phyloP scores from a whole-genome alignment of 2,329 filamentous ascomycete genomes.

The Neobulgaria alba region DNA sequence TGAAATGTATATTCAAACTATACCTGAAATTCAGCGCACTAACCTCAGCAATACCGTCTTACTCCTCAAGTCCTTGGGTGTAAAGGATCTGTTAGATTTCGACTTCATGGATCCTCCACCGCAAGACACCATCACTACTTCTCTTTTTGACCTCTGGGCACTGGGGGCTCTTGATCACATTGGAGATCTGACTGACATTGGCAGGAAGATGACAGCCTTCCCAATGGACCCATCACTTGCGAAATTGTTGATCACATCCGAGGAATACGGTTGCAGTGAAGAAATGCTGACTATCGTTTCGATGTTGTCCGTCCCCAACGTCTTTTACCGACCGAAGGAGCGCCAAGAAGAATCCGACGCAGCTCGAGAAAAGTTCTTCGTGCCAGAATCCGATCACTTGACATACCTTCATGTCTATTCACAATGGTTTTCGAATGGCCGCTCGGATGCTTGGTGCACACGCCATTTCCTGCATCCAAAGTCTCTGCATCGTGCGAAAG shows the following conservation, averaged over 20 bases:
- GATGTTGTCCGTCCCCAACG: constrained; percentile 93
- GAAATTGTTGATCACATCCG: constrained; percentile 87
- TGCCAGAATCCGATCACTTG: constrained; percentile 92
- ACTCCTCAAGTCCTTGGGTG: constrained; percentile 86
- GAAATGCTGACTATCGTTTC: constrained; percentile 98
- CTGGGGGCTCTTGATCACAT: constrained; percentile 89
- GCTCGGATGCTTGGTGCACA: constrained; percentile 84
- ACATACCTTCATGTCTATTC: constrained; percentile 93
- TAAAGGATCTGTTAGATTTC: constrained; percentile 90
- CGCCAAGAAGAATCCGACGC: constrained; percentile 93
- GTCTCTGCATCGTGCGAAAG: constrained; percentile 79
- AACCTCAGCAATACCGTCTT: constrained; percentile 94
- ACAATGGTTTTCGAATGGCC: constrained; percentile 88
- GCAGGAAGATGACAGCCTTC: constrained; percentile 90
- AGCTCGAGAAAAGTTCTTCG: constrained; percentile 95
- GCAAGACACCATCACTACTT: constrained; percentile 95
- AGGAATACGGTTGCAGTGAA: constrained; percentile 86
- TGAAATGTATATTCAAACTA: constrained; percentile 92
- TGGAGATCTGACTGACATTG: constrained; percentile 80
- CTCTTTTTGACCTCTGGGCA: constrained; percentile 95
- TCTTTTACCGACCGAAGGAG: constrained; percentile 96
- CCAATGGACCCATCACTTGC: constrained; percentile 96
- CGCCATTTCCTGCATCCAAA: constrained; percentile 96
- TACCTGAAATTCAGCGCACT: constrained; percentile 94
- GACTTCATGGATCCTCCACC: constrained; percentile 99